Conservation (phyloP, 148 eudicot genomes). For the Hydrangea macrophylla region DNA sequence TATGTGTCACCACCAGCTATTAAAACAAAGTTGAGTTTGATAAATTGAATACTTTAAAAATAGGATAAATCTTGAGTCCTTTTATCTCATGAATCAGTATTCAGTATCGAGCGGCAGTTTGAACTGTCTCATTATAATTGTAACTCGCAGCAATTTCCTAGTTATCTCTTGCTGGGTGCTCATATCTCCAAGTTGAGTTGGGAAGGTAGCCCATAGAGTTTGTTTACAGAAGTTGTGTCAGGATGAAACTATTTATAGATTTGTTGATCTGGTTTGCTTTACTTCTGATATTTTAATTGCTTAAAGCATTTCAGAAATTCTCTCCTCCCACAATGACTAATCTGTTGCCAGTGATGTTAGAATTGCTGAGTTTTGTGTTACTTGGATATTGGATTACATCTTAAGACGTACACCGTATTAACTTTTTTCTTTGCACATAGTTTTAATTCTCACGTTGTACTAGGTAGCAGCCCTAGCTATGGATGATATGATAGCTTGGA, state of each 20-base stretch:
- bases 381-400: conserved; percentile 2
- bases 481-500: conserved; percentile 99
- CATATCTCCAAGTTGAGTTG: too few relatives aligned
- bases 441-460: conserved; percentile 46
- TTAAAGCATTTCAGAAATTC: neutral
- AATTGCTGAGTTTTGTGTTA: neutral
- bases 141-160: too few relatives aligned
- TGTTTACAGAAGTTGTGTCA: too few relatives aligned
- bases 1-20: too few relatives aligned
- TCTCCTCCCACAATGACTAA: neutral
- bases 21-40: too few relatives aligned
- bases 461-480: conserved; percentile 99
- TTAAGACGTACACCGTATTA: conserved; percentile 16
- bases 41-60: too few relatives aligned
- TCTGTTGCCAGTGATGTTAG: neutral
- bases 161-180: too few relatives aligned
- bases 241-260: neutral
- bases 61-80: too few relatives aligned
- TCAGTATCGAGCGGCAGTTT: too few relatives aligned
- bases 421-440: conserved; percentile 37
- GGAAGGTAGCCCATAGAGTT: too few relatives aligned
- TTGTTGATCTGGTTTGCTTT: neutral
- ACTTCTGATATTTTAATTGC: neutral
- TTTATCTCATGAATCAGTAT: too few relatives aligned
- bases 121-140: too few relatives aligned